Conservation (phyloP, 495 filamentous ascomycete genomes). For the Ramalina peruviana region DNA sequence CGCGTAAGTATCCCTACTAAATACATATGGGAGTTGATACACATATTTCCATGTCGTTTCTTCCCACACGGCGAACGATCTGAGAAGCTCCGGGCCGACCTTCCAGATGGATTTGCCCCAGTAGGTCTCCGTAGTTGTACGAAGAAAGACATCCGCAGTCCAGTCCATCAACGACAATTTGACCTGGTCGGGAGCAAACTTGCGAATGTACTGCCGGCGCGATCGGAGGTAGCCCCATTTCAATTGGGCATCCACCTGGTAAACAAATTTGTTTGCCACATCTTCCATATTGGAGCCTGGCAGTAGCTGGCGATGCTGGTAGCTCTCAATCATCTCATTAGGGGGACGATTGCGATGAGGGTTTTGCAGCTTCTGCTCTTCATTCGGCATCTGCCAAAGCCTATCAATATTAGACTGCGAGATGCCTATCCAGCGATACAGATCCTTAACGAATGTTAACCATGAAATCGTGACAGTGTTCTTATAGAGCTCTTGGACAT, state of each 20-base stretch:
- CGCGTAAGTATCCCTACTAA: slow-evolving; percentile 6
- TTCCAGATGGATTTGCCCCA: slow-evolving; percentile 17
- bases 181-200: not conserved
- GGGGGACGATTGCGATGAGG: not conserved
- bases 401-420: not conserved
- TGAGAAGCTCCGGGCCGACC: slow-evolving; percentile 14
- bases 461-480: not conserved
- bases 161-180: slow-evolving; percentile 2
- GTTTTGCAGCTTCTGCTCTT: not conserved
- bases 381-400: not conserved
- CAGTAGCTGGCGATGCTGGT: slow-evolving; percentile 11
- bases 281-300: slow-evolving; percentile 8
- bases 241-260: not conserved
- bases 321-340: not conserved
- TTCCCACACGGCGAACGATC: slow-evolving; percentile 15
- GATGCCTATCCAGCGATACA: not conserved
- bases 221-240: not conserved
- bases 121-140: slow-evolving; percentile 12
- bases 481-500: not conserved
- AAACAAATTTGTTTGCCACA: not conserved
- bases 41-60: slow-evolving; percentile 19
- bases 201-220: not conserved
- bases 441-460: not conserved
- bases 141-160: slow-evolving; percentile 9
- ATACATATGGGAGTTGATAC: slow-evolving; percentile 1